Percentiles rank a stretch among this genome's conserved stretches.
phyloP scores from a whole-genome alignment of 768 basidiomycete species.

The Russula dissimulans region DNA sequence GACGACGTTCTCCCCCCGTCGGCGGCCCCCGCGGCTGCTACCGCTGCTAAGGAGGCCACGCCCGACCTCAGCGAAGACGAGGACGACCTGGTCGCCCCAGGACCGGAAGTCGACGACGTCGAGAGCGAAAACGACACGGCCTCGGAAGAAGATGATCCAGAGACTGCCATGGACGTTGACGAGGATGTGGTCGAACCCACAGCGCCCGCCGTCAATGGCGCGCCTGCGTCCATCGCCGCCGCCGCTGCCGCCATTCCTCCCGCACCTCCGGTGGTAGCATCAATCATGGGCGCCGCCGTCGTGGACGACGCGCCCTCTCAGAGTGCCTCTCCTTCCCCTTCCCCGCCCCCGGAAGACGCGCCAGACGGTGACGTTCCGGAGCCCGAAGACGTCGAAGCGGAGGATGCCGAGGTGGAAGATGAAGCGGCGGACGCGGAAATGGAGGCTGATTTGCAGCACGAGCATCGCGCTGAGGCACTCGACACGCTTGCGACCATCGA shows the following conservation, averaged over 20 bases:
- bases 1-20: constrained; percentile 32
- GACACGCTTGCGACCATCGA: constrained; percentile 86
- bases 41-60: constrained; percentile 18
- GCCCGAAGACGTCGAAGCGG: constrained; percentile 21
- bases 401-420: constrained; percentile 23
- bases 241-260: constrained; percentile 11
- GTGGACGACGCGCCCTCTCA: constrained; percentile 7
- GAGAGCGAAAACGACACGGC: constrained; percentile 19
- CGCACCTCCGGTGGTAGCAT: constrained; percentile 2
- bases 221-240: constrained; percentile 20
- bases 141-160: constrained; percentile 22
- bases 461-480: constrained; percentile 78
- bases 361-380: constrained; percentile 20
- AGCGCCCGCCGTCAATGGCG: constrained; percentile 5
- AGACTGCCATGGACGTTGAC: constrained; percentile 28
- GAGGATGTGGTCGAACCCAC: constrained; percentile 20
- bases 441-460: constrained; percentile 68
- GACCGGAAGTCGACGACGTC: constrained; percentile 19
- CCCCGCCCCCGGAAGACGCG: constrained; percentile 14
- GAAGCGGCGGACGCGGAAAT: constrained; percentile 30
- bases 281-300: constrained; percentile 6
- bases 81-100: constrained; percentile 26
- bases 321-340: constrained; percentile 13
- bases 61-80: constrained; percentile 29
- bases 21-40: constrained; percentile 8